These are phyloP conservation scores for Tylopilus felleus DNA, from an alignment of 768 basidiomycete species.

Conservation along the genomic window DNA sequence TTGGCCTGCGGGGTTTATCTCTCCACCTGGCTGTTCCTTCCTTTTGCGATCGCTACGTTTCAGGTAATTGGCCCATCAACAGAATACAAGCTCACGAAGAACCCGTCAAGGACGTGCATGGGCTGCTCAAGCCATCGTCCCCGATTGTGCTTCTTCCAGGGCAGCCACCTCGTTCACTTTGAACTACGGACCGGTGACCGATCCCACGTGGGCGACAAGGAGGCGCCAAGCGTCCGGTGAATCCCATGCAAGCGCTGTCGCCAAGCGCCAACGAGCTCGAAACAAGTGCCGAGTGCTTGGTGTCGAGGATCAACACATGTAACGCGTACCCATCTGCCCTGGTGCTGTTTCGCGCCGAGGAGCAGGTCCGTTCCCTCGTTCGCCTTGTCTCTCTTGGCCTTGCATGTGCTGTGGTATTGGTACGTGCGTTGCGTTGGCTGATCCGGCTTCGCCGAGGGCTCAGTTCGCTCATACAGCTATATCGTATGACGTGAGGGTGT, in stretches of 20 bases:
- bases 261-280: no score
- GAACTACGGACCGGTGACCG: no score
- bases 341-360: no score
- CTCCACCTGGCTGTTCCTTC: background rate
- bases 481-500: background rate
- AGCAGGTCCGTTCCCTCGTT: background rate
- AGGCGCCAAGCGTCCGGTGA: no score
- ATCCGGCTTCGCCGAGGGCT: background rate
- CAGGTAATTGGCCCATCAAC: no score
- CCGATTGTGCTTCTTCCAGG: background rate
- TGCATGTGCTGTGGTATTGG: background rate
- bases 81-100: no score
- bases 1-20: background rate
- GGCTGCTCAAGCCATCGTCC: no score
- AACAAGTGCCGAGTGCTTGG: background rate
- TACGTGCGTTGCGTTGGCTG: background rate
- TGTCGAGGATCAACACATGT: background rate
- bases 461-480: background rate
- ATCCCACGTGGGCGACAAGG: no score
- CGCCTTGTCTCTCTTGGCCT: background rate
- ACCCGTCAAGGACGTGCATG: no score
- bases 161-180: no score
- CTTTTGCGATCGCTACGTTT: background rate
- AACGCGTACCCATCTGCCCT: no score
- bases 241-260: no score